These are phyloP conservation scores for Cardamine occulta DNA, from an alignment of 345 rosid species.

Conservation along the genomic window DNA sequence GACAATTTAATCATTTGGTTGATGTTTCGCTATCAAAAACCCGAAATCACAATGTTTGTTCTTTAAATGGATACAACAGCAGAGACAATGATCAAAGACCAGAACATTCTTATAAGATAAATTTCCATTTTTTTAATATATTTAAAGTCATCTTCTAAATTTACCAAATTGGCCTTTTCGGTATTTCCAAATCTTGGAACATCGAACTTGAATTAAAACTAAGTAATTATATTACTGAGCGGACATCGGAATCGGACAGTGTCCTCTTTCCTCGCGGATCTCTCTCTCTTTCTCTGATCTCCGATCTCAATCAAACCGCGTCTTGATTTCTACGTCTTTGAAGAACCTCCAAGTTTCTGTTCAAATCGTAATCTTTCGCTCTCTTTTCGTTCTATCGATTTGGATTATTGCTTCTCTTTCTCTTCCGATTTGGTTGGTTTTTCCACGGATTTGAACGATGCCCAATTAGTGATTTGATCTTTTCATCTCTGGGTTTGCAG, in stretches of 20 bases:
- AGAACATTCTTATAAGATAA: slow-evolving; percentile 31
- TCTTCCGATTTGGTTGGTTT: slow-evolving; percentile 4
- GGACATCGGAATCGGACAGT: slow-evolving; percentile 43
- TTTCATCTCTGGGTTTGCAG: slow-evolving; percentile 13
- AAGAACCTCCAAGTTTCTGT: slow-evolving; percentile 29
- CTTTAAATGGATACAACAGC: slow-evolving; percentile 21
- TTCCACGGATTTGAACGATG: slow-evolving; percentile 6
- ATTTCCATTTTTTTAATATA: neutral
- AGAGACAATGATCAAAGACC: slow-evolving; percentile 38
- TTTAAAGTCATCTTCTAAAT: neutral
- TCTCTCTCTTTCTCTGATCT: slow-evolving; percentile 32
- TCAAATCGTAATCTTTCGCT: neutral
- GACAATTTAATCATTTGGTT: neutral
- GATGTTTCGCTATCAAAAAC: slow-evolving; percentile 5
- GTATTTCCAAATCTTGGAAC: slow-evolving; percentile 41
- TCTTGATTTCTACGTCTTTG: neutral
- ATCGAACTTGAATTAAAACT: neutral
- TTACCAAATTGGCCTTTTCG: slow-evolving; percentile 34
- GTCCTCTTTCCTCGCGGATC: slow-evolving; percentile 43
- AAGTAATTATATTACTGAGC: slow-evolving; percentile 8
- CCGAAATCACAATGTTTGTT: neutral
- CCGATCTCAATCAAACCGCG: slow-evolving; percentile 37
- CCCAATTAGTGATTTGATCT: slow-evolving; percentile 36
- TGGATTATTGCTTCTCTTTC: slow-evolving; percentile 11
- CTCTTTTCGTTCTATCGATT: slow-evolving; percentile 14